Evolutionary conservation across 495 filamentous ascomycete species (phyloP).

Genomic region (Xanthoparmelia taractica): DNA sequence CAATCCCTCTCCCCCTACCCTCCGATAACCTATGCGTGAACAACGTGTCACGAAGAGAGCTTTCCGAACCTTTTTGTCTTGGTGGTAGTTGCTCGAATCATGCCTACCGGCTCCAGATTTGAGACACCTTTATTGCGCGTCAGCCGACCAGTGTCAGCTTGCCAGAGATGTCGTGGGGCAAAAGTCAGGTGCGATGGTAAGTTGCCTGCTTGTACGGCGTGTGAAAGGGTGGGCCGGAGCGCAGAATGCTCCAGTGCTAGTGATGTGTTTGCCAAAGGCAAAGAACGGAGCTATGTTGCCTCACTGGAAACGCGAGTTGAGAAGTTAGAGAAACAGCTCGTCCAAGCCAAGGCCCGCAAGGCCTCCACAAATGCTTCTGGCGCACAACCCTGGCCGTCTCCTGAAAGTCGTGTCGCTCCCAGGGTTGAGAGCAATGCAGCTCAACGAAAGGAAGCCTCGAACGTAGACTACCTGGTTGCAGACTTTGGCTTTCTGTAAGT

Average conservation of each 20-base stretch:
- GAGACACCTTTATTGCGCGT: conserved; percentile 81
- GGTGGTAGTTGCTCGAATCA: not conserved
- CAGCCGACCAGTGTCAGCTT: conserved; percentile 84
- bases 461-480: conserved; percentile 72
- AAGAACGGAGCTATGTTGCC: conserved; percentile 91
- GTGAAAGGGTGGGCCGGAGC: conserved; percentile 73
- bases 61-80: not conserved
- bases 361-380: conserved; percentile 35
- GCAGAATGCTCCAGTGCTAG: conserved; percentile 85
- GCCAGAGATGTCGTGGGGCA: conserved; percentile 80
- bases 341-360: conserved; percentile 46
- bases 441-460: conserved; percentile 54
- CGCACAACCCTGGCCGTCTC: conserved; percentile 16
- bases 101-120: conserved; percentile 14
- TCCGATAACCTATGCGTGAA: not conserved
- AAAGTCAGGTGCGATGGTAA: conserved; percentile 97
- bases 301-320: conserved; percentile 83
- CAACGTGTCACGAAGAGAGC: not conserved
- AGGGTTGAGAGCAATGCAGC: conserved; percentile 22
- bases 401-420: not conserved
- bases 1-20: not conserved
- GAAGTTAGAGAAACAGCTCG: conserved; percentile 66
- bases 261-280: conserved; percentile 88
- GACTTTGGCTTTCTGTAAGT: conserved; percentile 73
- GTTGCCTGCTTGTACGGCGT: conserved; percentile 85